A percentile compares a stretch with the other conserved stretches of the same genome.
These are phyloP conservation scores for Penicillium dipodomyicola DNA, from an alignment of 495 filamentous ascomycete species.

Conservation along the genomic window DNA sequence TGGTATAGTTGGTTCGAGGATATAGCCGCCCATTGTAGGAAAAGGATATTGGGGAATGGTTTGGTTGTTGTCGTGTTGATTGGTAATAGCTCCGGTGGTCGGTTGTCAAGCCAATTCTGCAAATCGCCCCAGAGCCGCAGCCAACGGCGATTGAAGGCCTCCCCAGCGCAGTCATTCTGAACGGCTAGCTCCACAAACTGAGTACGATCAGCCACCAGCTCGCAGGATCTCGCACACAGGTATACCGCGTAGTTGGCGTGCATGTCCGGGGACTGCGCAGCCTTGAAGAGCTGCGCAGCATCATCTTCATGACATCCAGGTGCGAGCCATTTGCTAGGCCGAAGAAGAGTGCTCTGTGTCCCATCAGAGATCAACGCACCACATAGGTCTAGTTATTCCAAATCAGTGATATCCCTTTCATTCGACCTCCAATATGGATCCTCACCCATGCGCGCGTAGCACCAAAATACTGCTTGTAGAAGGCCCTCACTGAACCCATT, in stretches of 20 bases:
- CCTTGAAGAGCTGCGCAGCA: constrained; percentile 30
- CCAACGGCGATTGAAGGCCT: constrained; percentile 34
- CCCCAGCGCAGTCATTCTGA: constrained; percentile 30
- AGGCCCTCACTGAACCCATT: constrained; percentile 42
- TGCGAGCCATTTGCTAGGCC: constrained; percentile 42
- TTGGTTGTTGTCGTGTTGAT: constrained; percentile 31
- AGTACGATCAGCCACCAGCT: constrained; percentile 42
- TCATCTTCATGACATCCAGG: constrained; percentile 31
- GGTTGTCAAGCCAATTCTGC: constrained; percentile 40
- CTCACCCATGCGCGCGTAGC: constrained; percentile 48
- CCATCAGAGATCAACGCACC: constrained; percentile 48
- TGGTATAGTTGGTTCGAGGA: constrained; percentile 51
- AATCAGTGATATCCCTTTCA: neutral
- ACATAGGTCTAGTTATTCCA: constrained; percentile 39
- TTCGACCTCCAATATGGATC: neutral
- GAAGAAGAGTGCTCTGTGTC: constrained; percentile 41
- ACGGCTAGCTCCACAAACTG: constrained; percentile 37
- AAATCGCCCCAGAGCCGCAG: constrained; percentile 42
- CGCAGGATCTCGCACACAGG: constrained; percentile 40
- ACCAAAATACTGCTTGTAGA: constrained; percentile 49
- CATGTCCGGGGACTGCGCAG: constrained; percentile 35
- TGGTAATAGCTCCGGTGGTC: constrained; percentile 41
- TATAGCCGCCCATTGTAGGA: constrained; percentile 47
- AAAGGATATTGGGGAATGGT: constrained; percentile 47
- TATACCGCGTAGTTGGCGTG: constrained; percentile 50